These are phyloP conservation scores for Podila verticillata DNA, from an alignment of 192 early-diverging fungal species.

Conservation along the genomic window DNA sequence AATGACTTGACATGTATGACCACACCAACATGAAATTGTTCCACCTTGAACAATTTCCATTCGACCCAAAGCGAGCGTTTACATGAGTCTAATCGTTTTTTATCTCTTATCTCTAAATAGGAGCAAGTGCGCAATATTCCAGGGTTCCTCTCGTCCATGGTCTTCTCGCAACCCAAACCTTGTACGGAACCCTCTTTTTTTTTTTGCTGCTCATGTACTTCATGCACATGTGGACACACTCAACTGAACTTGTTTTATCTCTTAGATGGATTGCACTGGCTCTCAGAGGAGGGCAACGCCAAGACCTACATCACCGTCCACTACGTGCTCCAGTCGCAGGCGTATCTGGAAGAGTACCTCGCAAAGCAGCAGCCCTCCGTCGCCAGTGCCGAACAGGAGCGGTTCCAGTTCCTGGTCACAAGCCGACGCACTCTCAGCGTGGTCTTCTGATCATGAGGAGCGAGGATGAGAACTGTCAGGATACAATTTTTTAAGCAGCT, in stretches of 20 bases:
- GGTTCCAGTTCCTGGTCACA: slow-evolving; percentile 49
- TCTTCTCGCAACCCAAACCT: slow-evolving; percentile 47
- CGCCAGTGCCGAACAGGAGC: slow-evolving; percentile 41
- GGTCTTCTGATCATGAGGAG: slow-evolving; percentile 11
- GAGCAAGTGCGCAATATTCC: slow-evolving; percentile 35
- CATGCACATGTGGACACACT: no score
- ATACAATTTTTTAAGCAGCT: no score
- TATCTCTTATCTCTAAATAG: slow-evolving; percentile 12
- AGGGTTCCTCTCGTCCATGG: slow-evolving; percentile 49
- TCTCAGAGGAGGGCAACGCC: slow-evolving; percentile 47
- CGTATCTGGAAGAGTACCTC: slow-evolving; percentile 32
- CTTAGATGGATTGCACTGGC: slow-evolving; percentile 46
- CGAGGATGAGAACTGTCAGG: no score
- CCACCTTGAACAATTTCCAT: no score
- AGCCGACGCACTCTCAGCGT: slow-evolving; percentile 46
- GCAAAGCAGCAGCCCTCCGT: slow-evolving; percentile 27
- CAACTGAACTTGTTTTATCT: no score
- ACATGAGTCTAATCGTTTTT: neutral
- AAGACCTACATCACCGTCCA: slow-evolving; percentile 52
- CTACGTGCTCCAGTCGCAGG: slow-evolving; percentile 47
- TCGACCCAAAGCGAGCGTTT: no score
- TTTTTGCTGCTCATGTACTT: neutral
- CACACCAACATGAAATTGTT: no score
- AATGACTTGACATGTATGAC: no score
- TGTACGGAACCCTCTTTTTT: slow-evolving; percentile 15